A percentile compares a stretch with the other conserved stretches of the same genome.
phyloP scores from a whole-genome alignment of 139 green algal species.

The Marvania coccoides region DNA sequence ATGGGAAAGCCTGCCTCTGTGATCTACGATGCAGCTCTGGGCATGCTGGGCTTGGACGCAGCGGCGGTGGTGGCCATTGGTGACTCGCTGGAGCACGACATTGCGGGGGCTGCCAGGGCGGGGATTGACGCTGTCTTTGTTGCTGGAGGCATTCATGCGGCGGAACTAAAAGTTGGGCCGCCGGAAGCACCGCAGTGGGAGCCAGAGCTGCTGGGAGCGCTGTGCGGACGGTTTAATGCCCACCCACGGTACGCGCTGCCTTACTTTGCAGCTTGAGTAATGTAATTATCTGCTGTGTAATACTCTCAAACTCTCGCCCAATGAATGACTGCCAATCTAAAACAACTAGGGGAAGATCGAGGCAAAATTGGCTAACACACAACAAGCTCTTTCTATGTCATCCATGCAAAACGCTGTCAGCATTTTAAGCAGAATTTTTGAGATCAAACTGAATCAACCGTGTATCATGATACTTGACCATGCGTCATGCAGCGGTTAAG shows the following conservation, averaged over 20 bases:
- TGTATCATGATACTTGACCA: no score
- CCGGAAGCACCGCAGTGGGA: neutral
- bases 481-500: no score
- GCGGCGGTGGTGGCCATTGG: conserved; percentile 57
- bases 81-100: conserved; percentile 70
- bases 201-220: conserved; percentile 2
- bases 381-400: no score
- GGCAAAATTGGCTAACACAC: no score
- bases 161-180: conserved; percentile 22
- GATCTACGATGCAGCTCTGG: conserved; percentile 58
- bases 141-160: conserved; percentile 57
- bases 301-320: no score
- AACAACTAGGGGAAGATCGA: no score
- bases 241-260: conserved; percentile 13
- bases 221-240: conserved; percentile 12
- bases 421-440: no score
- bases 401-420: no score
- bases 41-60: conserved; percentile 31
- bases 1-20: conserved; percentile 77
- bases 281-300: no score
- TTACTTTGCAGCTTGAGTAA: no score
- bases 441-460: no score
- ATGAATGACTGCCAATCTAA: no score
- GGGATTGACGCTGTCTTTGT: conserved; percentile 63
- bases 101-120: conserved; percentile 40